phyloP scores from a whole-genome alignment of 2,329 filamentous ascomycete genomes.

The Alternaria burnsii region DNA sequence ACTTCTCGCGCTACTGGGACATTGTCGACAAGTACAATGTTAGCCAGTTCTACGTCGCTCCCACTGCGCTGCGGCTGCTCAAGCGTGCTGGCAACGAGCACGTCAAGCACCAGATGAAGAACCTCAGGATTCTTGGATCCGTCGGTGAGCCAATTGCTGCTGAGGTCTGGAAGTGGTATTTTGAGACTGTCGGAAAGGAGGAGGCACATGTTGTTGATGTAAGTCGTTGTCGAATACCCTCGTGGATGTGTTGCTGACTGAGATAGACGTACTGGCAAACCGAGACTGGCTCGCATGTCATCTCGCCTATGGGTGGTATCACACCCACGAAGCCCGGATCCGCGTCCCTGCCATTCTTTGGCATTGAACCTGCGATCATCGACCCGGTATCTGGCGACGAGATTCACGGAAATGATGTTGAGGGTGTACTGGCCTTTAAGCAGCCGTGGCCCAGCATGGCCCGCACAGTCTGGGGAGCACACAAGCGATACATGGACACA shows the following conservation, averaged over 20 bases:
- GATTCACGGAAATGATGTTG: slow-evolving; percentile 93
- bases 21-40: slow-evolving; percentile 95
- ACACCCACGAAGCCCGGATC: slow-evolving; percentile 97
- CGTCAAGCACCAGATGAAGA: slow-evolving; percentile 87
- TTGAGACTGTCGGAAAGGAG: slow-evolving; percentile 91
- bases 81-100: slow-evolving; percentile 96
- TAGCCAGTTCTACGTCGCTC: slow-evolving; percentile 98
- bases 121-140: slow-evolving; percentile 88
- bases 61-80: slow-evolving; percentile 88
- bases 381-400: slow-evolving; percentile 95
- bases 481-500: slow-evolving; percentile 98
- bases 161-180: slow-evolving; percentile 99
- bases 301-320: slow-evolving; percentile 89
- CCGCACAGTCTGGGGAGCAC: slow-evolving; percentile 94
- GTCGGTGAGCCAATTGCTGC: slow-evolving; percentile 98
- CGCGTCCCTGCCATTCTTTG: slow-evolving; percentile 96
- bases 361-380: slow-evolving; percentile 96
- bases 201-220: slow-evolving; percentile 94
- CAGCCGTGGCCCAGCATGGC: slow-evolving; percentile 99
- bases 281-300: slow-evolving; percentile 96
- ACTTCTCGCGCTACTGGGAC: slow-evolving; percentile 99
- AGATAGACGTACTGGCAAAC: slow-evolving; percentile 99
- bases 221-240: slow-evolving; percentile 56
- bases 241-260: slow-evolving; percentile 25
- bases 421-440: slow-evolving; percentile 96